A percentile compares a stretch with the other conserved stretches of the same genome.
phyloP scores from a whole-genome alignment of 169 alveolate species.

The Cryptosporidium meleagridis region DNA sequence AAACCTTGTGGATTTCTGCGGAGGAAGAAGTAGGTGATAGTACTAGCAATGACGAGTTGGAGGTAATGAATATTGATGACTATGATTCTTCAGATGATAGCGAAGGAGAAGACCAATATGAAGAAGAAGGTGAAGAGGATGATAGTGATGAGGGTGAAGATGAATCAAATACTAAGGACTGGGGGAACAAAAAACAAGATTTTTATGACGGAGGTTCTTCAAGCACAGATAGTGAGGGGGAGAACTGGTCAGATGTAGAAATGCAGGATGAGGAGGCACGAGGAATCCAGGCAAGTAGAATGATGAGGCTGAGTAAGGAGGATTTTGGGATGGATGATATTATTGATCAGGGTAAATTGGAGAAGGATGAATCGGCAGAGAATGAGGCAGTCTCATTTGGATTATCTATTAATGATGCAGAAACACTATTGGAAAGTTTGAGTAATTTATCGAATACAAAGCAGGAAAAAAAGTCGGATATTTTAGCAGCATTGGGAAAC shows the following conservation, averaged over 20 bases:
- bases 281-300: constrained; percentile 52
- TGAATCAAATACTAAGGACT: constrained; percentile 20
- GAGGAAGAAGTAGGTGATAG: constrained; percentile 21
- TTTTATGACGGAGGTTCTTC: constrained; percentile 67
- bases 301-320: neutral
- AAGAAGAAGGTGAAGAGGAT: neutral
- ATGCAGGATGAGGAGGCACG: constrained; percentile 75
- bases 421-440: constrained; percentile 29
- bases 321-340: constrained; percentile 69
- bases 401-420: constrained; percentile 46
- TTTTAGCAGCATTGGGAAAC: neutral
- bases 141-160: constrained; percentile 3
- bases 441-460: constrained; percentile 1
- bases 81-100: neutral
- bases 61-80: constrained; percentile 47
- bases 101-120: neutral
- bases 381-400: constrained; percentile 3
- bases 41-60: constrained; percentile 45
- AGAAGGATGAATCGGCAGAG: constrained; percentile 15
- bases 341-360: neutral
- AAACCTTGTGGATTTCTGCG: constrained; percentile 19
- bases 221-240: constrained; percentile 40
- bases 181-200: constrained; percentile 68
- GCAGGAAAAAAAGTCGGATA: neutral
- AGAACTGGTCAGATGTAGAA: constrained; percentile 70